Conservation (phyloP, 2,329 filamentous ascomycete genomes). For the Coniella lustricola region DNA sequence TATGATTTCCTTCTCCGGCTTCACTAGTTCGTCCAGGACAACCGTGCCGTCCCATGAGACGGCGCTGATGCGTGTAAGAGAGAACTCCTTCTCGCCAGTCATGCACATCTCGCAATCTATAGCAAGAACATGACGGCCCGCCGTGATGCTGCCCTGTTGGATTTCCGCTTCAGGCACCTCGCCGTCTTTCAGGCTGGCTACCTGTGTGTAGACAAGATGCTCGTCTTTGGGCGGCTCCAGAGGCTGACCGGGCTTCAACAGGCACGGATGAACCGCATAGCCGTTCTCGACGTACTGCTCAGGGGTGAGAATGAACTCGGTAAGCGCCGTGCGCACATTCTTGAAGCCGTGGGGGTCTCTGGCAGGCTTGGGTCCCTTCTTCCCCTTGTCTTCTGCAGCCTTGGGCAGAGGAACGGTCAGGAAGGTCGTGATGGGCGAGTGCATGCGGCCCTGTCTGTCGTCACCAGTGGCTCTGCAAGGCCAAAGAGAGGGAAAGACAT, state of each 20-base stretch:
- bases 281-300: conserved; percentile 77
- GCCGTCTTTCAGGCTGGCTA: conserved; percentile 60
- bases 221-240: conserved; percentile 45
- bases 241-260: conserved; percentile 54
- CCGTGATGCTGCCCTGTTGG: conserved; percentile 74
- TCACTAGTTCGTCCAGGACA: conserved; percentile 85
- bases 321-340: conserved; percentile 73
- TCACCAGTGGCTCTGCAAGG: conserved; percentile 84
- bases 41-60: conserved; percentile 78
- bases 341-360: conserved; percentile 60
- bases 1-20: conserved; percentile 77
- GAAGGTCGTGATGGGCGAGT: conserved; percentile 82
- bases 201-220: conserved; percentile 78
- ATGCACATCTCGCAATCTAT: conserved; percentile 98
- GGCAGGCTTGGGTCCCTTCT: conserved; percentile 51
- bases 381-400: conserved; percentile 56
- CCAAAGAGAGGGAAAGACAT: conserved; percentile 85
- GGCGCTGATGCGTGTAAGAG: conserved; percentile 82
- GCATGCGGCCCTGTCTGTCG: conserved; percentile 69
- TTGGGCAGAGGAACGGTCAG: conserved; percentile 68
- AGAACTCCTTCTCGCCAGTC: conserved; percentile 70
- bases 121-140: conserved; percentile 69
- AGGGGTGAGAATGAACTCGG: conserved; percentile 64
- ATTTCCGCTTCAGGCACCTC: conserved; percentile 62
- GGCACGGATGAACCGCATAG: conserved; percentile 75